Evolutionary conservation across 176 grass and related monocot genomes (phyloP), one percentile per base, ranked within the genome.

Genomic region (Typha latifolia): DNA sequence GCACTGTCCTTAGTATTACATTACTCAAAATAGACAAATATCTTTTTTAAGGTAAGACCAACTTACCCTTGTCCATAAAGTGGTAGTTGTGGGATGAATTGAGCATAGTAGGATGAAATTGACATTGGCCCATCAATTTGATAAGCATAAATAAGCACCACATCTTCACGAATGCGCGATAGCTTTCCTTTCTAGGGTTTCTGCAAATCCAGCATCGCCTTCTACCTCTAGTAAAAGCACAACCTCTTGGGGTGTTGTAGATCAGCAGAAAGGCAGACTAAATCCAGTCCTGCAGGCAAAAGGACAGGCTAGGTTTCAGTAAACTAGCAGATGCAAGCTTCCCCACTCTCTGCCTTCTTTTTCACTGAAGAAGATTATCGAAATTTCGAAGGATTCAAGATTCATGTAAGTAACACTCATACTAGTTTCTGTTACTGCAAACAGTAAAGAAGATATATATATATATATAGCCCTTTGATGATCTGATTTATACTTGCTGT

Each of bases 161-260:
- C 53, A 59, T 22, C 53, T 59, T 59, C 6, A 21, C 20, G 3
- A 59, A 59, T 59, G 53, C 53, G 18, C 53, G 53, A 59, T 21
- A 59, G 18, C 20, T 59, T 59, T 59, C 53, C 53, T 59, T 59
- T 59, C 51, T 59, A 59, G 53, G 53, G 18, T 59, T 59, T 59
- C 18, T 59, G 53, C 53, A 59, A 21, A 59, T 59, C n/a, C 53
- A 59, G 7, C 53, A 59, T 21, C n/a, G 27, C n/a, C 53, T 3
- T 59, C 53, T 19, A 59, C 22, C 16, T 5, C 53, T 59, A 59
- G 53, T 43, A 43, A 43, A 59, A 59, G 53, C 53, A 59, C 16
- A 21, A 59, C 51, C 18, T 55, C 51, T 55, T 55, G 14, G 18
- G 53, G 20, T 59, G 53, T 22, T 21, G 18, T 59, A 59, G 8